phyloP scores from a whole-genome alignment of 1,284 basidiomycete genomes.

The Trichosporon coremiiforme region DNA sequence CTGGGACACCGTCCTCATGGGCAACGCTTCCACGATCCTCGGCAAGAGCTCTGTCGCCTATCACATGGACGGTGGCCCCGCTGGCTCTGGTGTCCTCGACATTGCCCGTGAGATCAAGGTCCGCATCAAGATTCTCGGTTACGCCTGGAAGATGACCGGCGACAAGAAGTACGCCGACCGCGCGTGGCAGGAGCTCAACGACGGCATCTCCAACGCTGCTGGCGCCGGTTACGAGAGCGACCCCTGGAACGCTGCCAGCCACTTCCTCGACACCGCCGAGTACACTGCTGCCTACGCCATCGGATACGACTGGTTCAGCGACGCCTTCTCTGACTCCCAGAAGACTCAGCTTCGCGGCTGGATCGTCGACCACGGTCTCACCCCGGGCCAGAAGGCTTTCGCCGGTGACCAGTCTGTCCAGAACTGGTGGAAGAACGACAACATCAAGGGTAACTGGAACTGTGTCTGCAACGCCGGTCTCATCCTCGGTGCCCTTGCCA shows the following conservation, averaged over 20 bases:
- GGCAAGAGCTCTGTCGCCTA: conserved; percentile 69
- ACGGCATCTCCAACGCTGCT: conserved; percentile 11
- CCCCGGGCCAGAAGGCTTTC: conserved; percentile 64
- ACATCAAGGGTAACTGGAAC: conserved; percentile 85
- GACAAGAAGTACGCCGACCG: conserved; percentile 82
- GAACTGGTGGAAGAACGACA: conserved; percentile 59
- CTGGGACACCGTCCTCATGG: conserved; percentile 94
- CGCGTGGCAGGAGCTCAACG: conserved; percentile 71
- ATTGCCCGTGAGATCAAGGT: conserved; percentile 85
- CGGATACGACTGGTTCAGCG: conserved; percentile 92
- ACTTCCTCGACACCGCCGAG: conserved; percentile 95
- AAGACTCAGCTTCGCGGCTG: conserved; percentile 70
- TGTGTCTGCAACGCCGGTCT: conserved; percentile 92
- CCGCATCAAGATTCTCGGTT: conserved; percentile 88
- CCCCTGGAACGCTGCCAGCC: conserved; percentile 72
- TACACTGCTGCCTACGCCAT: conserved; percentile 83
- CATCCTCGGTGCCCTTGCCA: conserved; percentile 84
- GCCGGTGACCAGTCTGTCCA: conserved; percentile 49
- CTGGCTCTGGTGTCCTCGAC: conserved; percentile 88
- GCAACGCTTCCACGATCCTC: conserved; percentile 77
- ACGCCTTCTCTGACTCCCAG: conserved; percentile 76
- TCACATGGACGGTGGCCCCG: conserved; percentile 67
- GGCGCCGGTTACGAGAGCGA: conserved; percentile 59
- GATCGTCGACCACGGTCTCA: conserved; percentile 78
- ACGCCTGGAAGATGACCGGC: conserved; percentile 86